Base-by-base conservation (phyloP, 805 yeast genomes). In the Grigorovia transvaalensis region DNA sequence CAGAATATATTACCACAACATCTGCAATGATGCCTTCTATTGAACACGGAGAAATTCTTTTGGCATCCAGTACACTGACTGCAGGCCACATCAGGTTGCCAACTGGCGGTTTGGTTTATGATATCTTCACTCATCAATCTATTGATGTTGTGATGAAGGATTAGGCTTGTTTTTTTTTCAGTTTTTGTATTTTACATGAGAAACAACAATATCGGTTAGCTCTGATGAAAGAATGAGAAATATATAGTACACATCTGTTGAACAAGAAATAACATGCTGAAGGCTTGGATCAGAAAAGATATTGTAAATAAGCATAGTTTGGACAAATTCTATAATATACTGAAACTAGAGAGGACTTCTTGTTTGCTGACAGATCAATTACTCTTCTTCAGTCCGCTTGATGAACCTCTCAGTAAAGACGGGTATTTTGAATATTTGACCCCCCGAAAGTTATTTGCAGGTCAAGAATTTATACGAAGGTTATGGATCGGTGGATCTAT, bases 381-480 rank as follows among this genome's bases (percentile, higher is more conserved):
- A 50, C 63, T 85, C 1, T 88, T 75, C 62, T 81, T 81, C 65
- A 85, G 84, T 59, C 89, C 88, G 23, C 59, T 71, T 4, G 73
- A 77, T 41, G 47, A 56, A 0, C 66, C 67, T 2, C 62, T 88
- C 18, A 82, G 84, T 1, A 47, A 57, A 1, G 97, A 89, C 65
- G 96, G 96, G 0, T 89, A 88, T 66, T 95, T 85, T 56, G 74
- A 81, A 46, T 79, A 84, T 57, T 93, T 85, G 61, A 80, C 89
- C 0, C 95, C 95, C 0, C 59, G 66, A 38, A 0, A 53, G 56
- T 2, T 27, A 59, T 15, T 44, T 58, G 9, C 30, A 42, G 4
- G 57, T 56, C 17, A 60, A 58, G 1, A 30, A 20, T 2, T 53
- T 48, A 40, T 47, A 35, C 68, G 91, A 54, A 71, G 96, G 23